Base-by-base conservation (phyloP, 2,329 filamentous ascomycete species). In the Botrytis hyacinthi region DNA sequence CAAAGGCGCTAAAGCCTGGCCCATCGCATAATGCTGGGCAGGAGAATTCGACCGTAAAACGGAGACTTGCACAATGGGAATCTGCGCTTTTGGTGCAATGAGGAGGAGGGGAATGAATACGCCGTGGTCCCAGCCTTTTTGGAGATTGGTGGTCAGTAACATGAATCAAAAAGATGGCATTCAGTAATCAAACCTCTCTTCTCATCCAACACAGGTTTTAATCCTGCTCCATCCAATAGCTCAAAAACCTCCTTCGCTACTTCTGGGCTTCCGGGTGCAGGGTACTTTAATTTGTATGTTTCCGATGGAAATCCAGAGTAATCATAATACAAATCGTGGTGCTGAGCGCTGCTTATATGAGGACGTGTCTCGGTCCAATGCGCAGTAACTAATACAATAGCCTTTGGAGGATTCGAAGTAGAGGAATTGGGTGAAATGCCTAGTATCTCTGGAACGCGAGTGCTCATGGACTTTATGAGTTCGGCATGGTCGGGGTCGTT, bases 331-430 rank as follows among this genome's bases (percentile, higher is more conserved):
- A 91, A 81, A 3, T 81, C 78, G 73, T 86, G 88, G 37, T 82
- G 83, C 32, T 81, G 77, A 6, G 78, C 85, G 4, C 85, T 87
- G 20, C 86, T 87, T 73, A 91, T 85, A 60, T 83, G 85, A 1
- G 88, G 87, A 14, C 88, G 37, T 86, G 88, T 16, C 82, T 82
- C 0, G 84, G 86, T 90, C 92, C 92, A 94, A 81, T 95, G 92
- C 1, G 91, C 92, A 0, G 92, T 93, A 80, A 95, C 91, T 40
- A 94, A 90, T 1, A 94, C 89, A 26, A 94, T 86, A 2, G 91
- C 92, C 75, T 88, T 90, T 2, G 92, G 92, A 6, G 51, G 40
- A 26, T n/a, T 60, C 16, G 46, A 20, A n/a, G 8, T 70, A 20
- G 85, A 83, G 1, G 85, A 81, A 1, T 85, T 79, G 0, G 87